phyloP scores from a whole-genome alignment of 179 eudicot species.

The Spinacia oleracea region DNA sequence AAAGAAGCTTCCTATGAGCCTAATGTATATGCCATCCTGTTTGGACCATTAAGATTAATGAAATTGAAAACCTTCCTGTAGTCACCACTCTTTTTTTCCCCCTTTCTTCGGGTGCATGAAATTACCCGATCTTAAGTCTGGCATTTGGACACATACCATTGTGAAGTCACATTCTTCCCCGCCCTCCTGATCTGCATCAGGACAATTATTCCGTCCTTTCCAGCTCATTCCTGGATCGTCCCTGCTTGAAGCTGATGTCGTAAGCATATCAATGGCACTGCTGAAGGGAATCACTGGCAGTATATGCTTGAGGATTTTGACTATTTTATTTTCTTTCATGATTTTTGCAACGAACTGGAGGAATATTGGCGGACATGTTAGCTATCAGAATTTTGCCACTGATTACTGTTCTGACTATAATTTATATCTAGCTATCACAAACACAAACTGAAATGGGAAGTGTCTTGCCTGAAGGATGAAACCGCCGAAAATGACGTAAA shows the following conservation, averaged over 20 bases:
- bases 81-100: not conserved
- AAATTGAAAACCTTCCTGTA: not conserved
- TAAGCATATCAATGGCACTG: not conserved
- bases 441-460: not conserved
- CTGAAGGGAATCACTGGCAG: not conserved
- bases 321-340: not conserved
- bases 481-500: slow-evolving; percentile 42
- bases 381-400: not conserved
- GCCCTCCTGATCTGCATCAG: not conserved
- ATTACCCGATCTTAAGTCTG: not conserved
- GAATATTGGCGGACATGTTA: not conserved
- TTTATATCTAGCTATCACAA: not conserved
- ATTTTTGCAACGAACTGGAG: not conserved
- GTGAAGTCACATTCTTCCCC: slow-evolving; percentile 41
- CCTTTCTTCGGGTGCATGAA: not conserved
- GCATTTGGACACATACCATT: slow-evolving; percentile 42
- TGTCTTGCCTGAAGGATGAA: slow-evolving; percentile 59
- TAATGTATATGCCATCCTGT: slow-evolving; percentile 57
- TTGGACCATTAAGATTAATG: not conserved
- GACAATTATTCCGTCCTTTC: slow-evolving; percentile 55
- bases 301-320: slow-evolving; percentile 23
- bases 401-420: not conserved
- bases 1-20: slow-evolving; percentile 49
- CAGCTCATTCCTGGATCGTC: slow-evolving; percentile 68
- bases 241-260: slow-evolving; percentile 29